These are phyloP conservation scores for Curvularia sp. DNA, from an alignment of 2,329 filamentous ascomycete species.

Conservation along the genomic window DNA sequence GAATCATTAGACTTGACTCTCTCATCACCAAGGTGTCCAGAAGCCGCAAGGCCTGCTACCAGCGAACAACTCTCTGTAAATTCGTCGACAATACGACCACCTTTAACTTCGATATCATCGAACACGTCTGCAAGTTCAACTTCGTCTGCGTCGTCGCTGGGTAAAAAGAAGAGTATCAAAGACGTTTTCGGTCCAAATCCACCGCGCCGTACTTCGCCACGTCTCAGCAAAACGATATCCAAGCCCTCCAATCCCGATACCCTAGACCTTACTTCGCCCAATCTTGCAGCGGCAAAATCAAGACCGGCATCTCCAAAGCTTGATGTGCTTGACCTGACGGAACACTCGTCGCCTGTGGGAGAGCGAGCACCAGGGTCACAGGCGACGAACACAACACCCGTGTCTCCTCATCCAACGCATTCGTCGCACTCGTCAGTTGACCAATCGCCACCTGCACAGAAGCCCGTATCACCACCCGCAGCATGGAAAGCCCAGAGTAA, in stretches of 20 bases:
- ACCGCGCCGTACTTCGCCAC: conserved; percentile 34
- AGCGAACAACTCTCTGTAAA: conserved; percentile 10
- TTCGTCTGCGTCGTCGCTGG: conserved; percentile 11
- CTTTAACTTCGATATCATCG: conserved; percentile 37
- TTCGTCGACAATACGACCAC: conserved; percentile 23
- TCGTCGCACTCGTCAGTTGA: conserved; percentile 15
- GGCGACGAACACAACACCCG: background rate
- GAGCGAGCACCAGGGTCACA: background rate
- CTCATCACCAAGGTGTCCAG: conserved; percentile 27
- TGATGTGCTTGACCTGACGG: conserved; percentile 34
- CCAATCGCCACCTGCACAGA: conserved; percentile 33
- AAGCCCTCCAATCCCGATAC: conserved; percentile 28
- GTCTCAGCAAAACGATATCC: conserved; percentile 23
- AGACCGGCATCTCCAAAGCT: conserved; percentile 20
- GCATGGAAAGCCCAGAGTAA: conserved; percentile 40
- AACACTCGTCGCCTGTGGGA: conserved; percentile 22
- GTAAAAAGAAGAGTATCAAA: conserved; percentile 13
- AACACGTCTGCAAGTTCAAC: conserved; percentile 29
- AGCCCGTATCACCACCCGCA: conserved; percentile 26
- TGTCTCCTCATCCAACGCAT: conserved; percentile 15
- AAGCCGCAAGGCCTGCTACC: background rate
- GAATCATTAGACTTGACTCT: conserved; percentile 44
- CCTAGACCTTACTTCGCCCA: conserved; percentile 35
- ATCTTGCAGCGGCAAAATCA: background rate
- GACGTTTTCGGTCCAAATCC: conserved; percentile 6